Evolutionary conservation across 1,139 yeast species (phyloP).

Genomic region (Hansenula anomala): DNA sequence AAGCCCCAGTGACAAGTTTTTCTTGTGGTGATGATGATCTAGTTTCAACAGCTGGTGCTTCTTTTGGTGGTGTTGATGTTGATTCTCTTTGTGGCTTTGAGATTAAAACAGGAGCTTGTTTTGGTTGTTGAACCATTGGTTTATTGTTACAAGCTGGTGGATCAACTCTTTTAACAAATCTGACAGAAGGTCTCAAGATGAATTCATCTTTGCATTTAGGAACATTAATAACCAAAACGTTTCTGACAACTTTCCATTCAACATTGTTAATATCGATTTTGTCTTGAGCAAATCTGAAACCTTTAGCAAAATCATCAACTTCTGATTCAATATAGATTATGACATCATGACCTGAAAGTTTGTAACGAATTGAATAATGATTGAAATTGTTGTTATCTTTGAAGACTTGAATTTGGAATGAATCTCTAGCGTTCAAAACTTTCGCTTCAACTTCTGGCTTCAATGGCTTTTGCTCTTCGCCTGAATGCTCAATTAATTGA

Average conservation of each 20-base stretch:
- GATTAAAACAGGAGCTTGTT: not conserved
- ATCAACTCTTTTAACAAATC: not conserved
- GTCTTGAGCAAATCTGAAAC: constrained; percentile 5
- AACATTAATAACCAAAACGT: constrained; percentile 5
- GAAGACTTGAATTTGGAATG: constrained; percentile 9
- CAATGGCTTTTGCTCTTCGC: not conserved
- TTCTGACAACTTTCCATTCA: constrained; percentile 6
- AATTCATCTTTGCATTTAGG: constrained; percentile 6
- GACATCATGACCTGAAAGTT: constrained; percentile 1
- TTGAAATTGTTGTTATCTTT: constrained; percentile 7
- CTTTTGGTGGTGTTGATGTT: no score
- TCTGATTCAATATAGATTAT: constrained; percentile 6
- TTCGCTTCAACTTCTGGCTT: constrained; percentile 5
- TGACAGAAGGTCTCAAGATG: constrained; percentile 1
- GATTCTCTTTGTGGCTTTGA: not conserved
- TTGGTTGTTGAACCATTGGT: not conserved
- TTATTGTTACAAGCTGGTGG: no score
- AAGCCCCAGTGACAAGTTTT: no score
- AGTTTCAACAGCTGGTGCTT: no score
- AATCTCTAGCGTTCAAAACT: constrained; percentile 4
- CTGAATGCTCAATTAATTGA: not conserved
- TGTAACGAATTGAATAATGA: constrained; percentile 8
- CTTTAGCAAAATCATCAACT: constrained; percentile 8
- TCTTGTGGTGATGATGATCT: no score
- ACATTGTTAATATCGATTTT: constrained; percentile 7